Conservation (phyloP, 805 yeast species). For the Jamesozyma rosinii region DNA sequence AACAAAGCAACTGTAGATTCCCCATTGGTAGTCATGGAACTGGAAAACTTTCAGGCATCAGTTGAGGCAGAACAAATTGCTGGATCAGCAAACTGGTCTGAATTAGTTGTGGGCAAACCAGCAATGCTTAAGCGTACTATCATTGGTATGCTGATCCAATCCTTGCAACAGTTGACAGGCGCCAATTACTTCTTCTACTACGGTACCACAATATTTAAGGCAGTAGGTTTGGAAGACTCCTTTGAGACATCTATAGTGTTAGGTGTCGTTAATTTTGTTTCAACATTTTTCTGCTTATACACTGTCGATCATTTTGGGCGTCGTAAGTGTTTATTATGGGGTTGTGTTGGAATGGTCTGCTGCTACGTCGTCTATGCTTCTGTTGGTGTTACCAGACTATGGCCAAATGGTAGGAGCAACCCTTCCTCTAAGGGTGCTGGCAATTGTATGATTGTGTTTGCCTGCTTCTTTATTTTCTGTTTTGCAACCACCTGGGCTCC, state of each 20-base stretch:
- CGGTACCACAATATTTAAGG: conserved; percentile 53
- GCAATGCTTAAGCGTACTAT: conserved; percentile 40
- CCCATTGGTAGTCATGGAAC: conserved; percentile 47
- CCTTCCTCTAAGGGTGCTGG: conserved; percentile 46
- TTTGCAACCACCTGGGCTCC: conserved; percentile 79
- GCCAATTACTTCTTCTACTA: conserved; percentile 62
- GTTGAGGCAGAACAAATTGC: conserved; percentile 51
- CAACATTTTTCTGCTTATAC: conserved; percentile 45
- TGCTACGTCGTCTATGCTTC: conserved; percentile 47
- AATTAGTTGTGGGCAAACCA: conserved; percentile 59
- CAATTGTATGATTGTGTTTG: conserved; percentile 61
- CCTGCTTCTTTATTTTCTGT: conserved; percentile 65
- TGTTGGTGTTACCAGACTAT: conserved; percentile 48
- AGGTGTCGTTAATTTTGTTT: conserved; percentile 53
- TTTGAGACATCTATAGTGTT: conserved; percentile 52
- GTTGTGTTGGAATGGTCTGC: conserved; percentile 42
- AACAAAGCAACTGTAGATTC: conserved; percentile 48
- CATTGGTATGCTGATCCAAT: conserved; percentile 51
- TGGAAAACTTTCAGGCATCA: conserved; percentile 50
- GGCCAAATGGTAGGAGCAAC: conserved; percentile 31
- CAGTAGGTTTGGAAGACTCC: conserved; percentile 53
- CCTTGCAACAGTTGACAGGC: conserved; percentile 65
- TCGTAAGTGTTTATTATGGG: conserved; percentile 40
- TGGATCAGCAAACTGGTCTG: conserved; percentile 59
- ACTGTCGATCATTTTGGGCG: conserved; percentile 51